Base-by-base conservation (phyloP, 306 rosid genomes). In the Ziziphus jujuba region DNA sequence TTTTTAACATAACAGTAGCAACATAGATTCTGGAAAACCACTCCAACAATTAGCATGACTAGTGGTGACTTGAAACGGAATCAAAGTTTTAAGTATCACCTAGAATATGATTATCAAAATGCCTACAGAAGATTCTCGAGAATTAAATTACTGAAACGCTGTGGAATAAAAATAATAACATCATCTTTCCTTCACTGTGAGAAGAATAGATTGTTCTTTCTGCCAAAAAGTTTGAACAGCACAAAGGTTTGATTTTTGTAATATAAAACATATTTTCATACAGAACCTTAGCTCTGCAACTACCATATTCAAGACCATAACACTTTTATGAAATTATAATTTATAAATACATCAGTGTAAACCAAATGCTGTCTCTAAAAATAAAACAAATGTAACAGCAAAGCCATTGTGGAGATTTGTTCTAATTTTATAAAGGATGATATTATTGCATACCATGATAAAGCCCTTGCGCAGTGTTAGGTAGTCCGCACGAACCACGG, bases 381-480 rank as follows among this genome's bases (percentile, higher is more conserved):
- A 22, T 10, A 24, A 33, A 9, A 6, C 12, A 31, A 35, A 34
- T 54, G 56, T 31, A 65, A 67, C 21, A 36, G 5, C 17, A 62
- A 64, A 64, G 2, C 44, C 33, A 24, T 23, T 23, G 38, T 40
- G 11, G 51, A 71, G 56, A 24, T 55, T 53, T 36, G 59, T 31
- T 57, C 34, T 64, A 51, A 28, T 40, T 34, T n/a, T 63, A 5
- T 0, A 13, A 58, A 5, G 0, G 43, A 61, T 47, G 59, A 31
- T 19, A 44, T 10, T 22, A 63, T 52, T 76, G 33, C 76, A 35
- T 86, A 93, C 99, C 96, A 33, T 52, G 82, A 93, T 90, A 88
- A 93, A 93, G 67, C 99, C 99, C 78, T 85, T 88, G 71, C 96
- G 97, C 55, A 93, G 88, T 2, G 90, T 85, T 63, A 93, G 91